These are phyloP conservation scores for Stemphylium beticola DNA, from an alignment of 2,329 filamentous ascomycete genomes.

Conservation along the genomic window DNA sequence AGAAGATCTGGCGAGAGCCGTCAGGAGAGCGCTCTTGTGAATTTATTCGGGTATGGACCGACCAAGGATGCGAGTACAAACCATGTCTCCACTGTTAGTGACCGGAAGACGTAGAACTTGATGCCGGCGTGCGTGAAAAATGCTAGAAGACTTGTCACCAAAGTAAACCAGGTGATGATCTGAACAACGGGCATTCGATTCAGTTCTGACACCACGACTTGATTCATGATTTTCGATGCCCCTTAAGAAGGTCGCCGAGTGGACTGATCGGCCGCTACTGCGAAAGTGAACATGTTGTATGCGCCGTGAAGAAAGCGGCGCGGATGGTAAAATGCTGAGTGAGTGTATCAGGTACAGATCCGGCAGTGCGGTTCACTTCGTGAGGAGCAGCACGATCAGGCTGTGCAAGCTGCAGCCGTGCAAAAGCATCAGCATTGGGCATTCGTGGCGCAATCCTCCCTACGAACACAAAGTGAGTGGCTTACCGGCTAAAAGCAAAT, in stretches of 20 bases:
- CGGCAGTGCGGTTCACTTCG: constrained; percentile 2
- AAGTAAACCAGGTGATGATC: constrained; percentile 30
- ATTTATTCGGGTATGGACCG: neutral
- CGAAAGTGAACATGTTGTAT: constrained; percentile 9
- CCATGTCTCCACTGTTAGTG: constrained; percentile 21
- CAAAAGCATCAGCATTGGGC: neutral
- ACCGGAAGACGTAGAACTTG: constrained; percentile 25
- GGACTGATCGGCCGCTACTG: neutral
- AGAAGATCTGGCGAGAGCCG: constrained; percentile 17
- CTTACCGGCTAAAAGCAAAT: constrained; percentile 5
- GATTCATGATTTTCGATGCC: constrained; percentile 12
- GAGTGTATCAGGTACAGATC: constrained; percentile 1
- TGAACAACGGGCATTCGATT: constrained; percentile 34
- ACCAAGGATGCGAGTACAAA: constrained; percentile 26
- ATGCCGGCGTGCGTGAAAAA: constrained; percentile 29
- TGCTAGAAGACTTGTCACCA: constrained; percentile 25
- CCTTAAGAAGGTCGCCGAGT: constrained; percentile 1
- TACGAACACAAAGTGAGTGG: neutral
- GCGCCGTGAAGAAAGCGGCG: neutral
- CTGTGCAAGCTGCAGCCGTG: constrained; percentile 2
- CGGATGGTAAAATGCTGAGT: neutral
- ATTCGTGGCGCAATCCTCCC: neutral
- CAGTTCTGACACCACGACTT: constrained; percentile 22
- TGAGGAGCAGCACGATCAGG: neutral
- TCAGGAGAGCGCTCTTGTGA: neutral